phyloP scores from a whole-genome alignment of 2,329 filamentous ascomycete species.

The Daldinia sp. region DNA sequence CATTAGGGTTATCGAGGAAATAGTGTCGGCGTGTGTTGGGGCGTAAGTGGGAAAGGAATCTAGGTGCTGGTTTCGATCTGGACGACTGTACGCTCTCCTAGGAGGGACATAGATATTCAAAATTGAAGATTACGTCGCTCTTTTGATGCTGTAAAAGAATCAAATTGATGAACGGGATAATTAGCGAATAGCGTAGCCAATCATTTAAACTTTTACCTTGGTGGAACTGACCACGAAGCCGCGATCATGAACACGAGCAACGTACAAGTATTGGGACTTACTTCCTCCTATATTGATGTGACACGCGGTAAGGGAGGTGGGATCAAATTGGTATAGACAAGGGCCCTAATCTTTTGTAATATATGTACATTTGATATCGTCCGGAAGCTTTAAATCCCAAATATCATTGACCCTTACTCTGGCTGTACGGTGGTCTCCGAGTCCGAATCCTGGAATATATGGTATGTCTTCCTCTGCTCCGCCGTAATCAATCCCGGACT shows the following conservation, averaged over 20 bases:
- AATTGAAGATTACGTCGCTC: not conserved
- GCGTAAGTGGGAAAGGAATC: not conserved
- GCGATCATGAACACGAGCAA: too few species aligned
- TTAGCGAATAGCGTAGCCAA: not conserved
- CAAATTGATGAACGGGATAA: too few species aligned
- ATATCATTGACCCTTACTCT: not conserved
- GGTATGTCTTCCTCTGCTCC: constrained; percentile 40
- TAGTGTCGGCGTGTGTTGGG: not conserved
- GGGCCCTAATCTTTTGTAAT: not conserved
- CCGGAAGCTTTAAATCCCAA: too few species aligned
- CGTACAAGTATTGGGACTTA: not conserved
- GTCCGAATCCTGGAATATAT: constrained; percentile 26
- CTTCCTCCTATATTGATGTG: not conserved
- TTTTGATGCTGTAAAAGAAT: not conserved
- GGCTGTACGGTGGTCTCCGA: not conserved
- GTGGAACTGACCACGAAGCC: not conserved
- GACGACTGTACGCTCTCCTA: not conserved
- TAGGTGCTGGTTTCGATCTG: not conserved
- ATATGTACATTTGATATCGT: not conserved
- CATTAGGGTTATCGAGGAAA: not conserved
- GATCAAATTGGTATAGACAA: not conserved
- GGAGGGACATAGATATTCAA: not conserved
- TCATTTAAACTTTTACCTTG: not conserved
- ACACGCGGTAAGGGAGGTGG: not conserved
- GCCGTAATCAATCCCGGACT: constrained; percentile 62